Conservation (phyloP, 2,329 filamentous ascomycete genomes). For the Paracamarosporium sp. region DNA sequence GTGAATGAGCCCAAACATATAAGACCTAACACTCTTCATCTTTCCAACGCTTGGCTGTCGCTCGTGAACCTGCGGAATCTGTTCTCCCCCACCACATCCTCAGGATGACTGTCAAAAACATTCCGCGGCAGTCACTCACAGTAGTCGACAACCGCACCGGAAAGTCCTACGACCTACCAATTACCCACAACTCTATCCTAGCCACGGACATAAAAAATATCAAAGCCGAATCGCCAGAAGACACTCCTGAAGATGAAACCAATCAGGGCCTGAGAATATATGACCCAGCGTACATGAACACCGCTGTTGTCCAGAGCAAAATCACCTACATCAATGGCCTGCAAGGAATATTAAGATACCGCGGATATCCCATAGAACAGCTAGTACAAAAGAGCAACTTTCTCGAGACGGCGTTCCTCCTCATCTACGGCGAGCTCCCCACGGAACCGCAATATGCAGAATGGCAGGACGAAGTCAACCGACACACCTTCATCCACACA, state of each 20-base stretch:
- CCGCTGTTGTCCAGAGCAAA: background rate
- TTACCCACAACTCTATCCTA: background rate
- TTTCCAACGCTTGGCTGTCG: background rate
- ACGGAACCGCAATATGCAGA: background rate
- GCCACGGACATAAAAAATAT: constrained; percentile 4
- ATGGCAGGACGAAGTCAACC: background rate
- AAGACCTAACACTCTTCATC: background rate
- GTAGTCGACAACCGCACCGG: constrained; percentile 5
- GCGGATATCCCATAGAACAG: constrained; percentile 2
- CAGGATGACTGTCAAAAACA: background rate
- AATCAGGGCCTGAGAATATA: background rate
- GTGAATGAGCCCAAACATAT: background rate
- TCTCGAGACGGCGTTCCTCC: background rate
- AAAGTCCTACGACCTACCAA: constrained; percentile 1
- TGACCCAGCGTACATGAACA: constrained; percentile 2
- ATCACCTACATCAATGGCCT: constrained; percentile 1
- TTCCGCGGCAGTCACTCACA: background rate
- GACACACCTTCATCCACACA: background rate
- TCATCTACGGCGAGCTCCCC: constrained; percentile 2
- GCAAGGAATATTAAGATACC: background rate
- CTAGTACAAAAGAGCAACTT: constrained; percentile 3
- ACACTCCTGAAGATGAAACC: background rate
- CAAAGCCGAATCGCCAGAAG: background rate
- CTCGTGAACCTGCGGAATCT: background rate
- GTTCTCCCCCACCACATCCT: too few species aligned